A percentile compares a stretch with the other conserved stretches of the same genome.
These are phyloP conservation scores for Carex parvula DNA, from an alignment of 176 grass and related monocot genomes.

Conservation along the genomic window DNA sequence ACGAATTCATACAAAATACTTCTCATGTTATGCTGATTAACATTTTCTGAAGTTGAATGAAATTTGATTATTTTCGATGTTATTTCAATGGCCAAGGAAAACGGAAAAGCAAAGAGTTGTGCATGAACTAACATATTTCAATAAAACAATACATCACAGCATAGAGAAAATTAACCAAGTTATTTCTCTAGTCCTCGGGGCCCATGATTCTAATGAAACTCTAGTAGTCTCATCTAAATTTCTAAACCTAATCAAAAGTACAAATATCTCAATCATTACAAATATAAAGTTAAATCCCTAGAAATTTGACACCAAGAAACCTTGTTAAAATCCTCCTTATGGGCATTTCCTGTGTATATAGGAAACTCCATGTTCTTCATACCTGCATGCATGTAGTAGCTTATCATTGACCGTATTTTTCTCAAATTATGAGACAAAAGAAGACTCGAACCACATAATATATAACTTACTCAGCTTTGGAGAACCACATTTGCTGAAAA, in stretches of 20 bases:
- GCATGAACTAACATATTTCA: background rate
- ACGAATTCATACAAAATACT: background rate
- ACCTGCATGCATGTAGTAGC: slow-evolving; percentile 39
- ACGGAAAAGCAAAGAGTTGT: background rate
- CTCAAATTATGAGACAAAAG: background rate
- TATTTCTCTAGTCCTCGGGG: background rate
- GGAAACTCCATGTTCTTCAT: slow-evolving; percentile 94
- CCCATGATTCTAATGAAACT: background rate
- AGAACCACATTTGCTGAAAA: slow-evolving; percentile 99
- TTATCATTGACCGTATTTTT: background rate
- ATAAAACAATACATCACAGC: background rate
- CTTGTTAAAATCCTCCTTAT: slow-evolving; percentile 29
- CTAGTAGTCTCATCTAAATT: background rate
- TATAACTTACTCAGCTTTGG: slow-evolving; percentile 90
- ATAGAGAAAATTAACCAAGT: background rate
- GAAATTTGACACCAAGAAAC: background rate
- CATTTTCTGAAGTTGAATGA: background rate
- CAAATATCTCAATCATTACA: background rate
- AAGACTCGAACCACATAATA: slow-evolving; percentile 4
- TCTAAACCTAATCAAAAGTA: background rate
- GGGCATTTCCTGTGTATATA: slow-evolving; percentile 99
- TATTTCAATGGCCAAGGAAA: background rate
- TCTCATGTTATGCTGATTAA: background rate
- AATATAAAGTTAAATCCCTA: background rate
- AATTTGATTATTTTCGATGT: background rate